Conservation (phyloP, 768 basidiomycete genomes). For the Suillus alpinus region DNA sequence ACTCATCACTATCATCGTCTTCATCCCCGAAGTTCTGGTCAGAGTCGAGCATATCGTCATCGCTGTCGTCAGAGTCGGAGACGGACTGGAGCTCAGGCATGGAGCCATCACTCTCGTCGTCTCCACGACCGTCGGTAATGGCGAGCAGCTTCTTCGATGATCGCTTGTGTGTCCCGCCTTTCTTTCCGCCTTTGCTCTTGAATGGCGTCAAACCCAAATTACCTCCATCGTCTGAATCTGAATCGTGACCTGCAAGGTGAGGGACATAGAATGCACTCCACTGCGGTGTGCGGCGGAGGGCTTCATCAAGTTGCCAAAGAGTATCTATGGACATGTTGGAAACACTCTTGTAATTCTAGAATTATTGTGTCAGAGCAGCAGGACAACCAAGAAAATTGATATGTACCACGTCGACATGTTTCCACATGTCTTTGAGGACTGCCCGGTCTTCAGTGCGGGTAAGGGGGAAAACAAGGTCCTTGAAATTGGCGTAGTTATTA, state of each 20-base stretch:
- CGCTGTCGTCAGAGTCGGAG: slow-evolving; percentile 51
- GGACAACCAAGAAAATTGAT: background rate
- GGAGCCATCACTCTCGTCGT: slow-evolving; percentile 44
- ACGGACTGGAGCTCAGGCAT: slow-evolving; percentile 71
- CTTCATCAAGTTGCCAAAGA: slow-evolving; percentile 61
- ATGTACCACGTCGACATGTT: slow-evolving; percentile 55
- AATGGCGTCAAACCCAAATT: slow-evolving; percentile 1
- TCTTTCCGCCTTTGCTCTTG: slow-evolving; percentile 17
- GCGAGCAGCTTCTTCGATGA: slow-evolving; percentile 42
- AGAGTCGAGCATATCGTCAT: slow-evolving; percentile 30
- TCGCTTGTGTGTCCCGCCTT: slow-evolving; percentile 20
- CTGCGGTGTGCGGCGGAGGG: slow-evolving; percentile 50
- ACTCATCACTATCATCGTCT: slow-evolving; percentile 33
- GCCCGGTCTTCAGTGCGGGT: slow-evolving; percentile 47
- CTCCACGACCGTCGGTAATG: slow-evolving; percentile 43
- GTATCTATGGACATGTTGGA: slow-evolving; percentile 57
- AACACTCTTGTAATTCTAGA: slow-evolving; percentile 55
- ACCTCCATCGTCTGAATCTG: slow-evolving; percentile 22
- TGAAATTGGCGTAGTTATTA: slow-evolving; percentile 44
- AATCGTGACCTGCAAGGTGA: slow-evolving; percentile 15
- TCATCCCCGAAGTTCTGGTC: slow-evolving; percentile 33
- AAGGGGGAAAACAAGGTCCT: slow-evolving; percentile 58
- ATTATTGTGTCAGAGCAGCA: background rate
- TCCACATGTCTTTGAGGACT: slow-evolving; percentile 65
- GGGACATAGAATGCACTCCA: slow-evolving; percentile 50